Base-by-base conservation (phyloP, 805 yeast species). In the Saccharomyces eubayanus region DNA sequence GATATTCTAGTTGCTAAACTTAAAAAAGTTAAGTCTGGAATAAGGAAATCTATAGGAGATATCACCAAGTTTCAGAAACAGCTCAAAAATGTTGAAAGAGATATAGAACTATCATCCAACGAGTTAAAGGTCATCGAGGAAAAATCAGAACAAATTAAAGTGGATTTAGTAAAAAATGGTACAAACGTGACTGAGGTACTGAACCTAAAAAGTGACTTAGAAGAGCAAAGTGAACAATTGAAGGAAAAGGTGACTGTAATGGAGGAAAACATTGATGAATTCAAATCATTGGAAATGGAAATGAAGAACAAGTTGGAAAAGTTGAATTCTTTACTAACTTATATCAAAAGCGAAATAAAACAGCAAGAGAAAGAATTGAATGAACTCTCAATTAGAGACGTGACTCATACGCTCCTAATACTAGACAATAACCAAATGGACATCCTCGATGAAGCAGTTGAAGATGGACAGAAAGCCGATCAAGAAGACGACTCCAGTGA, bases 281-380 rank as follows among this genome's bases (percentile, higher is more conserved):
- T 84, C 59, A 78, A 81, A 62, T 81, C 88, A 6, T 73, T 74
- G 16, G 90, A 87, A 65, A 77, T 87, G 49, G 92, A 87, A 62
- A 69, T 85, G 28, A 78, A 77, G 29, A 84, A 82, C 61, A 80
- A 80, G 60, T 68, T 84, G 50, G 91, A 85, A 53, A 83, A 81
- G 59, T 76, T 77, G 55, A 76, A 75, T 54, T 63, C 72, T 1
- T 60, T 74, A 2, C 60, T 74, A 4, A 69, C 61, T 31, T 69
- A 70, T 27, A 63, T 78, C 11, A 69, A 74, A 45, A 76, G 71
- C 21, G 77, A 74, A 50, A 68, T 75, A 0, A 67, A 66, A 20
- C 68, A 67, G 2, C 64, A 74, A 20, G 67, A 75, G 40, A 73
- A 71, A 2, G 75, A 74, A 28, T 71, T 84, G 16, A 66, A 70